Percentiles rank a stretch among this genome's conserved stretches.
These are phyloP conservation scores for Artemisia argyi DNA, from an alignment of 129 eudicot genomes.

Conservation along the genomic window DNA sequence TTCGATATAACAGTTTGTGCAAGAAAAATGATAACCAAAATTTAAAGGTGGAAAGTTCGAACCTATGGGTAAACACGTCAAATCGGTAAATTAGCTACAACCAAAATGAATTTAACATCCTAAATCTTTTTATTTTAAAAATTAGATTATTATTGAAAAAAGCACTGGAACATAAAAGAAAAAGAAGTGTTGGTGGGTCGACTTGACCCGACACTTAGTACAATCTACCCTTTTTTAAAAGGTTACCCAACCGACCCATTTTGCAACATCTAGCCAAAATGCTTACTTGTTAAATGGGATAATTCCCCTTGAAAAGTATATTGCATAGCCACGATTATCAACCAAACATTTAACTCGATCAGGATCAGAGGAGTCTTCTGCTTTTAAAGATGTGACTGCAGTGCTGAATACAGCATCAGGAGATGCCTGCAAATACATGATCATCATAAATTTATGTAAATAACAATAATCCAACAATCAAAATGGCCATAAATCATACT, in stretches of 20 bases:
- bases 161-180: no score
- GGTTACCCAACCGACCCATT: neutral
- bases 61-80: neutral
- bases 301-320: slow-evolving; percentile 81
- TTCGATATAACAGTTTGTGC: neutral
- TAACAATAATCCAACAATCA: neutral
- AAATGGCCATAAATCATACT: no score
- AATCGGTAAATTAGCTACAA: neutral
- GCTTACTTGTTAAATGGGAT: slow-evolving; percentile 77
- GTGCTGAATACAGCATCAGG: slow-evolving; percentile 96
- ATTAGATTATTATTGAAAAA: neutral
- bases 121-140: neutral
- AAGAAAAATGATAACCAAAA: no score
- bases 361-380: slow-evolving; percentile 83
- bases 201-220: neutral
- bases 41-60: neutral
- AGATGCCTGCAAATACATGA: slow-evolving; percentile 44
- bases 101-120: neutral
- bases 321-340: slow-evolving; percentile 77
- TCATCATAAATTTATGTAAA: neutral
- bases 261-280: neutral
- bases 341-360: slow-evolving; percentile 86
- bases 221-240: neutral
- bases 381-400: slow-evolving; percentile 74
- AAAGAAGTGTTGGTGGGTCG: no score